Base-by-base conservation (phyloP, 1,284 basidiomycete species). In the Paramarasmius palmivorus region DNA sequence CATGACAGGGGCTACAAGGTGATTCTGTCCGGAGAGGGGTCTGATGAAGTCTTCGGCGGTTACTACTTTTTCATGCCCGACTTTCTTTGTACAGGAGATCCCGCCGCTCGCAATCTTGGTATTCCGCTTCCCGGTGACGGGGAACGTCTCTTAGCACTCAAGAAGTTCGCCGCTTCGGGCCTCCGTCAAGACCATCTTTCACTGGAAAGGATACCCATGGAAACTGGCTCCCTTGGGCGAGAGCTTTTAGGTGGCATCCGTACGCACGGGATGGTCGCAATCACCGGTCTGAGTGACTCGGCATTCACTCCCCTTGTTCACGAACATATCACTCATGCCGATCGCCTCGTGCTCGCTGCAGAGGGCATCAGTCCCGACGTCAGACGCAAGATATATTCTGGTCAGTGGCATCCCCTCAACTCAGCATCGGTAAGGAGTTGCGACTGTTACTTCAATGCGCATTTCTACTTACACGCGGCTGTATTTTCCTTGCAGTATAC, bases 31-130 rank as follows among this genome's bases (percentile, higher is more conserved):
- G 60, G 60, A 0, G 60, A 61, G 52, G 60, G 60, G 12, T 55
- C 60, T 7, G 60, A 61, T 20, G 60, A 61, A 39, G 37, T 54
- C 4, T 60, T 61, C 19, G 60, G 54, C 10, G 60, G 60, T 6
- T 61, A 61, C 49, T 37, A 37, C 25, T 58, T 42, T n/a, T 45
- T 58, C 19, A 25, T 53, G 4, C 50, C 47, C 9, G 60, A 61
- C 53, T 61, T 54, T 41, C 55, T 61, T 9, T 54, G 60, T 7
- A 39, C 53, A 12, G 19, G 44, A 6, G 60, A 61, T 32, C 42
- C 49, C 22, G 49, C 45, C 36, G 19, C 54, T 8, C 14, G 38
- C 9, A 35, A 36, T 12, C 48, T 61, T 29, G 52, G 44, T n/a
- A 32, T 61, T 14, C 35, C 49, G 14, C 51, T 60, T 3, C 60